Percentiles rank a stretch among this genome's conserved stretches.
phyloP scores from a whole-genome alignment of 371 early-diverging fungal genomes.

The Mortierella sp. region DNA sequence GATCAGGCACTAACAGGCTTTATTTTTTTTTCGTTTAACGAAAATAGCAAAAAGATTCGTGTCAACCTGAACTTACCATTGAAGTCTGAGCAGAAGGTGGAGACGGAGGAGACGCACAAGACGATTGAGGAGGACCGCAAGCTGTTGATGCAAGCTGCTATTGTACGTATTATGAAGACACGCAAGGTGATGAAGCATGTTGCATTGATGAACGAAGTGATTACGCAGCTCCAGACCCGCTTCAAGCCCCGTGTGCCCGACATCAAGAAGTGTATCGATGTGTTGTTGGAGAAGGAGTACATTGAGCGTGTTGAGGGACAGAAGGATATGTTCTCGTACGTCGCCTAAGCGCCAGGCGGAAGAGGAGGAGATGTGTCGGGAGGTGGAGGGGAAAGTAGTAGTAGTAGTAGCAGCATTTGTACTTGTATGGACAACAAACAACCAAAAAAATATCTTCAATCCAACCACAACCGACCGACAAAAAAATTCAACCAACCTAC shows the following conservation, averaged over 20 bases:
- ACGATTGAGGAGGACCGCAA: constrained; percentile 92
- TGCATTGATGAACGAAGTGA: constrained; percentile 90
- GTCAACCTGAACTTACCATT: constrained; percentile 88
- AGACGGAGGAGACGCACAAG: constrained; percentile 91
- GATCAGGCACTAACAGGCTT: neutral
- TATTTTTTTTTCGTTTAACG: neutral
- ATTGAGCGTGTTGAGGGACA: constrained; percentile 91
- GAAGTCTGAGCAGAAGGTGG: constrained; percentile 89
- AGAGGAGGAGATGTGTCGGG: neutral
- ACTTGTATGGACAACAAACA: constrained; percentile 11
- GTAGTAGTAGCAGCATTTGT: constrained; percentile 5
- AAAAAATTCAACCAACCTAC: constrained; percentile 3
- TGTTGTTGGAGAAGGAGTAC: constrained; percentile 95
- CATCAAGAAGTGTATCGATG: constrained; percentile 97
- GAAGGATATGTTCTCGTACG: constrained; percentile 90
- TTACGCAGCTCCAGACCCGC: constrained; percentile 88
- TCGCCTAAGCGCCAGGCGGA: constrained; percentile 69
- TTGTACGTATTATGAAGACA: constrained; percentile 98
- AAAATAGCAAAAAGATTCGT: constrained; percentile 81
- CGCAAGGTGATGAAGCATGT: constrained; percentile 93
- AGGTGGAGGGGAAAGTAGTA: neutral
- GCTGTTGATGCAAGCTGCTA: constrained; percentile 95
- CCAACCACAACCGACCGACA: neutral
- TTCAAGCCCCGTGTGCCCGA: constrained; percentile 94
- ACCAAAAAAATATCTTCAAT: no score